These are phyloP conservation scores for Beauveria varroae DNA, from an alignment of 2,329 filamentous ascomycete genomes.

Conservation along the genomic window DNA sequence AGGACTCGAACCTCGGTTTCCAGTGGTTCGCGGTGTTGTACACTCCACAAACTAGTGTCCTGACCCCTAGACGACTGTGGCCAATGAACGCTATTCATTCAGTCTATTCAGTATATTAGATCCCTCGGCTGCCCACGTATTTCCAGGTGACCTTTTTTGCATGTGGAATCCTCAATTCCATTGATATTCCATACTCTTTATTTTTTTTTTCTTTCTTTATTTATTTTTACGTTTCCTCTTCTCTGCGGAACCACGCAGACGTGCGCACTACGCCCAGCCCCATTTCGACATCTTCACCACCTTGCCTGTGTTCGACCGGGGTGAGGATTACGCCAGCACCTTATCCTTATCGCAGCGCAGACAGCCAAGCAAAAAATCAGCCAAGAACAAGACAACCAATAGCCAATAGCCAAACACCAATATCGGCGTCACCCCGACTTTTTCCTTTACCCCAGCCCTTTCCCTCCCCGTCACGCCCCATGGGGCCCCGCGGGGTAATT, in stretches of 20 bases:
- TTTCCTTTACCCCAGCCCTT: background rate
- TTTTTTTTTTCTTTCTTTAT: no score
- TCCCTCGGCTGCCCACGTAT: background rate
- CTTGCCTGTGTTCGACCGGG: background rate
- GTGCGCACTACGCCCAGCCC: background rate
- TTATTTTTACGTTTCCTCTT: background rate
- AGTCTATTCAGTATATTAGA: background rate
- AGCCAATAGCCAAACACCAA: background rate
- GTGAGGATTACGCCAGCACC: background rate
- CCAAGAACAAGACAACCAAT: background rate
- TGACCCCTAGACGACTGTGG: no score
- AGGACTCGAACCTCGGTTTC: no score
- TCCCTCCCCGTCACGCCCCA: background rate
- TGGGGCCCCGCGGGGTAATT: constrained; percentile 6
- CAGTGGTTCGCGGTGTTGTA: no score
- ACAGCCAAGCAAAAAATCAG: no score
- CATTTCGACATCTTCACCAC: background rate
- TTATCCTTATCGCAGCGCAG: background rate
- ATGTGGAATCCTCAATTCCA: background rate
- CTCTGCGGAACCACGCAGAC: background rate
- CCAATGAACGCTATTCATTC: no score
- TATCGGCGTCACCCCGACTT: background rate
- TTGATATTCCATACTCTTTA: no score
- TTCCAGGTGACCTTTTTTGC: background rate
- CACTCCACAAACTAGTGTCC: no score